A percentile compares a stretch with the other conserved stretches of the same genome.
Evolutionary conservation across 2,329 filamentous ascomycete genomes (phyloP).

Genomic region (Monosporascus sp.): DNA sequence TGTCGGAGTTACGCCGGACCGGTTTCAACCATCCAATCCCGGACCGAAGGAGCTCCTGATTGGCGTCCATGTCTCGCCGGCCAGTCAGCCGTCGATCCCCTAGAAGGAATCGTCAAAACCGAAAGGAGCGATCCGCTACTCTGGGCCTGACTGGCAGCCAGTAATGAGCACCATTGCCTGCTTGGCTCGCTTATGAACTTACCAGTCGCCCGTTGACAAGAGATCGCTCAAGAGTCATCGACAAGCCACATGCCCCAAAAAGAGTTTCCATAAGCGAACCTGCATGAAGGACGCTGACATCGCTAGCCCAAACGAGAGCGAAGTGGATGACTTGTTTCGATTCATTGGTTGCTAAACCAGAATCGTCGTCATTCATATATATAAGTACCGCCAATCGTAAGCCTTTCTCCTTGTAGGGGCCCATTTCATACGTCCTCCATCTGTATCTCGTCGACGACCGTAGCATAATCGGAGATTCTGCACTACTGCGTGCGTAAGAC

Average conservation of each 20-base stretch:
- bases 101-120: no score
- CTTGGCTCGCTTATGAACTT: no score
- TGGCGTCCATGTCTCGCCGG: no score
- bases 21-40: no score
- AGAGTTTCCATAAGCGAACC: slow-evolving; percentile 3
- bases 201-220: no score
- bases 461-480: neutral
- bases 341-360: neutral
- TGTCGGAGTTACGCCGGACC: no score
- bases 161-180: no score
- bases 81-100: no score
- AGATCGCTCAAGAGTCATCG: no score
- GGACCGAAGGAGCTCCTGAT: no score
- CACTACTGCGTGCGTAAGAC: neutral
- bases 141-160: no score
- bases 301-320: neutral
- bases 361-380: neutral
- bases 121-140: no score
- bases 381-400: neutral
- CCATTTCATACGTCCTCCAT: neutral
- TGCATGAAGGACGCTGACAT: neutral
- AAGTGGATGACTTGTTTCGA: neutral
- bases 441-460: neutral
- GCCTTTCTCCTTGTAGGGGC: neutral
- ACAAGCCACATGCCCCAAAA: neutral